These are phyloP conservation scores for Zygoascus hellenicus DNA, from an alignment of 1,139 yeast species.

Conservation along the genomic window DNA sequence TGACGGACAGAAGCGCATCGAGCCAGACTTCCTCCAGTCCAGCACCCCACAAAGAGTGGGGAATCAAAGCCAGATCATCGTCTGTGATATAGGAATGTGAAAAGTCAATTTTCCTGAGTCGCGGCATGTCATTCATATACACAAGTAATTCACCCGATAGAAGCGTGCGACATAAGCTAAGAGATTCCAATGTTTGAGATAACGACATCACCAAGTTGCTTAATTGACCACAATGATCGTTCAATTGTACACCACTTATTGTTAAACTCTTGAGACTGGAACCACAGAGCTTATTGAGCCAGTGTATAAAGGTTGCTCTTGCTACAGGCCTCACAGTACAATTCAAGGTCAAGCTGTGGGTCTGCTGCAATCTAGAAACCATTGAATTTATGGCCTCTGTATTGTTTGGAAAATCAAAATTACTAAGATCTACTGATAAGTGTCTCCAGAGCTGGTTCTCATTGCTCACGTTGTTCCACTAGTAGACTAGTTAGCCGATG, in stretches of 20 bases:
- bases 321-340: too few species aligned
- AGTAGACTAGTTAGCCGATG: background rate
- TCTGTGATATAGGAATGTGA: conserved; percentile 16
- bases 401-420: too few species aligned
- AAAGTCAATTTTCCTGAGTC: conserved; percentile 13
- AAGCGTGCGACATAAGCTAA: conserved; percentile 17
- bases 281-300: too few species aligned
- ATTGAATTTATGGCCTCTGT: too few species aligned
- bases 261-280: background rate
- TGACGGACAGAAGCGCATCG: conserved; percentile 14
- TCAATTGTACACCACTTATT: conserved; percentile 1
- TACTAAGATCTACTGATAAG: conserved; percentile 4
- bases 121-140: conserved; percentile 7
- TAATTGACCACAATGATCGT: background rate
- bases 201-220: background rate
- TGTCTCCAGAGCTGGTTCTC: conserved; percentile 15
- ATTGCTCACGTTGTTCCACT: conserved; percentile 14
- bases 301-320: too few species aligned
- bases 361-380: too few species aligned
- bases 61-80: conserved; percentile 9
- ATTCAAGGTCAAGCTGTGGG: too few species aligned
- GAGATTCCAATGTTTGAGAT: background rate
- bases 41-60: conserved; percentile 3
- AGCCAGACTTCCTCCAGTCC: conserved; percentile 12
- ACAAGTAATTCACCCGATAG: conserved; percentile 11